phyloP scores from a whole-genome alignment of 345 rosid species.

The Barbarea vulgaris region DNA sequence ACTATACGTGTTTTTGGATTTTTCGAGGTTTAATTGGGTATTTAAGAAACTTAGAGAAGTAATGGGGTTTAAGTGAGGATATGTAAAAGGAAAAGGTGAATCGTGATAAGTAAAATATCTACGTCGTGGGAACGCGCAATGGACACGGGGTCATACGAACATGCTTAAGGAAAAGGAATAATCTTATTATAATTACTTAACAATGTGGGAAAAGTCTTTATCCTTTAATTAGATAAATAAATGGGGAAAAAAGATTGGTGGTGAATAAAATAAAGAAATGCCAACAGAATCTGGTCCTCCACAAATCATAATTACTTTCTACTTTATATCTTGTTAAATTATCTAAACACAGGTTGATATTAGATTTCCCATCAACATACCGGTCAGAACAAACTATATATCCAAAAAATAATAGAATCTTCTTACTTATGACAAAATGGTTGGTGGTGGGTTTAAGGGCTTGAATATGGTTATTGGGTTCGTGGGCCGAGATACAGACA shows the following conservation, averaged over 20 bases:
- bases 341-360: neutral
- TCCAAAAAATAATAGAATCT: neutral
- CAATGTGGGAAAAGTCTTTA: neutral
- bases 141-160: constrained; percentile 30
- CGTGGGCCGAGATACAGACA: neutral
- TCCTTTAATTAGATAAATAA: constrained; percentile 17
- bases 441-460: neutral
- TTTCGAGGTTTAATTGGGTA: neutral
- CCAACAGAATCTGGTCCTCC: constrained; percentile 34
- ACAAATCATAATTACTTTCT: constrained; percentile 1
- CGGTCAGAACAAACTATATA: constrained; percentile 4
- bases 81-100: neutral
- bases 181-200: neutral
- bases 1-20: no score
- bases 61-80: neutral
- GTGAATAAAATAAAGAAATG: neutral
- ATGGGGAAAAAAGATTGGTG: neutral
- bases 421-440: neutral
- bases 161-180: constrained; percentile 21
- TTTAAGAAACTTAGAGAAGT: neutral
- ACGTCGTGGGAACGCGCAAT: constrained; percentile 38
- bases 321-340: constrained; percentile 23
- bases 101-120: constrained; percentile 5
- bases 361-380: constrained; percentile 5
- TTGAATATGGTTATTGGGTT: neutral